A percentile compares a stretch with the other conserved stretches of the same genome.
These are phyloP conservation scores for Globisporangium nodosum DNA, from an alignment of 352 stramenopile species.

Conservation along the genomic window DNA sequence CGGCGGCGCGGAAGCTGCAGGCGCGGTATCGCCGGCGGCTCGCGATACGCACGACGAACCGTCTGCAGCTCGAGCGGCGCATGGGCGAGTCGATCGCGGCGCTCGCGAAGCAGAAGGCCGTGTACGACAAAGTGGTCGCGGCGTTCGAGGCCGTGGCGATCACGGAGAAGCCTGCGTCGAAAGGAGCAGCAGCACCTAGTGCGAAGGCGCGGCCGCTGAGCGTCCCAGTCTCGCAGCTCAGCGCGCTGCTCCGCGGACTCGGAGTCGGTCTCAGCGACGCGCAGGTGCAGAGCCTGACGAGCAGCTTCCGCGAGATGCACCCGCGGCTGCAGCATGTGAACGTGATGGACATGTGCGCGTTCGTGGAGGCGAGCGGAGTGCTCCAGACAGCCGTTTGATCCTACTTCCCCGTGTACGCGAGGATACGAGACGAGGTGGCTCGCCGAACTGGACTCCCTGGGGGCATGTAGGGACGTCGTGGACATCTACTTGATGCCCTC, in stretches of 20 bases:
- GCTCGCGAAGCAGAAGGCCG: conserved; percentile 32
- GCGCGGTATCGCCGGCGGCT: conserved; percentile 51
- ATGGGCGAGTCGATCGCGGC: conserved; percentile 40
- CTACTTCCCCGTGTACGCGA: too few relatives aligned
- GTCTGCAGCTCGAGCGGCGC: conserved; percentile 39
- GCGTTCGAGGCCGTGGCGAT: conserved; percentile 36
- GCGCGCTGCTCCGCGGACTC: conserved; percentile 36
- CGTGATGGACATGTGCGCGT: conserved; percentile 58
- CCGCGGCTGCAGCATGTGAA: conserved; percentile 43
- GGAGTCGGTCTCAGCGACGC: conserved; percentile 24
- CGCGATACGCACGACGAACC: conserved; percentile 45
- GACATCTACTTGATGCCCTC: too few relatives aligned
- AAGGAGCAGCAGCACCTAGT: background rate
- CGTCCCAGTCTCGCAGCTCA: conserved; percentile 32
- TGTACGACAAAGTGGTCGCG: conserved; percentile 36
- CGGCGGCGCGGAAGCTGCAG: conserved; percentile 58
- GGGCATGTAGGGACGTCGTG: too few relatives aligned
- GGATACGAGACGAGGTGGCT: too few relatives aligned
- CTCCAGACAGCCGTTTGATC: background rate
- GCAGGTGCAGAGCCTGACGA: conserved; percentile 20
- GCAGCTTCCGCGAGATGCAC: conserved; percentile 31
- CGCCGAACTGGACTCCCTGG: too few relatives aligned
- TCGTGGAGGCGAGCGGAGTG: conserved; percentile 25
- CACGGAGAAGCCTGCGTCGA: conserved; percentile 3
- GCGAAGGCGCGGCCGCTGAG: conserved; percentile 21